Evolutionary conservation across 257 asterid species (phyloP), one percentile per base, ranked within the genome.

Genomic region (Scutellaria baicalensis): DNA sequence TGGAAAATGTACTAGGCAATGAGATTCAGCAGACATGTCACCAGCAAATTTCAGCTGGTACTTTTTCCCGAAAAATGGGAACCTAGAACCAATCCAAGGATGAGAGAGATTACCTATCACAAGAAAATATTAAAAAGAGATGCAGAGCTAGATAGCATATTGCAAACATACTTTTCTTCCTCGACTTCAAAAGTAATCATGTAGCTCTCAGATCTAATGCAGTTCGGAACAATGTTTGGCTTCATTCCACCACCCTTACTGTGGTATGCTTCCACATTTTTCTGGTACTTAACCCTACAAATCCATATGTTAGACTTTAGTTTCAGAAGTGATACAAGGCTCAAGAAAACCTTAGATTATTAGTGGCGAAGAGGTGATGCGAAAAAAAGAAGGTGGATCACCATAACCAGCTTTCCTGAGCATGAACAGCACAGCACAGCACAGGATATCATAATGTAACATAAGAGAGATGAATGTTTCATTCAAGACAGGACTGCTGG

Each of bases 251-350:
- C 82, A 42, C 90, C 84, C 83, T 77, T 91, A 74, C 78, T 91
- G 84, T 93, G 98, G 84, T 76, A 93, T 38, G 96, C 98, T 82
- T 93, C 98, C 55, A 93, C 95, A 77, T 91, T 88, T 82, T 93
- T 93, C 87, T 93, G 98, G 88, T 93, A 93, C 83, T 93, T 93
- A 21, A 92, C 94, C 98, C 98, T 93, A 77, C 67, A 69, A 82
- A 71, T 51, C 64, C 63, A 66, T 3, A 27, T 8, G 58, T 44
- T 69, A 66, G 61, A 71, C 54, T 45, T 57, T 13, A 72, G 57
- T 50, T 61, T n/a, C 70, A 48, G 59, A 63, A 79, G 20, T 9
- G 16, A 17, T 7, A 48, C 52, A 71, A 27, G 51, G 51, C 73
- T 58, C 47, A 31, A 70, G 68, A 18, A 71, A 72, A 65, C 62